Evolutionary conservation across 2,329 filamentous ascomycete genomes (phyloP).

Genomic region (Cladosporium austrohemisphaericum): DNA sequence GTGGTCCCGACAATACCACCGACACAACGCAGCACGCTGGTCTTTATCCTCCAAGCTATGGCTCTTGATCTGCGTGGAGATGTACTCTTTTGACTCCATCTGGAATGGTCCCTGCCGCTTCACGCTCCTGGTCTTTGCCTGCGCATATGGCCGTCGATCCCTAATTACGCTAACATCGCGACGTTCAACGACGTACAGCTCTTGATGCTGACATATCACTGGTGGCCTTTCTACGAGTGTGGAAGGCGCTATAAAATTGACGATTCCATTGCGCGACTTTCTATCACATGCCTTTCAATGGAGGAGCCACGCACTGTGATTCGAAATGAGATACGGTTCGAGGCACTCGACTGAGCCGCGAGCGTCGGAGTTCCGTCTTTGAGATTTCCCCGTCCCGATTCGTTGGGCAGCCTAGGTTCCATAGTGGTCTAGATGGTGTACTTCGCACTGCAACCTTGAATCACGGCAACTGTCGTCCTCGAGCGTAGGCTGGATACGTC

Average conservation of each 20-base stretch:
- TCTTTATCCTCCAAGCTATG: constrained; percentile 2
- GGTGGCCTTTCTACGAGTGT: constrained; percentile 9
- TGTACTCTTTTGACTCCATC: neutral
- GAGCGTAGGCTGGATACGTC: neutral
- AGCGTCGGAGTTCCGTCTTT: neutral
- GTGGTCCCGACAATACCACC: constrained; percentile 4
- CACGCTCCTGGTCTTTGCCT: constrained; percentile 4
- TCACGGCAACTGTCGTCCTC: neutral
- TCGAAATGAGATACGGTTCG: constrained; percentile 1
- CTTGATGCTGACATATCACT: neutral
- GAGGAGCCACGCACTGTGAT: neutral
- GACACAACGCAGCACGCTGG: neutral
- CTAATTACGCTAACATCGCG: neutral
- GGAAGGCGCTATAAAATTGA: neutral
- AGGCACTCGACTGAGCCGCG: constrained; percentile 10
- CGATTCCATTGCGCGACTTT: constrained; percentile 1
- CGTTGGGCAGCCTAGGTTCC: neutral
- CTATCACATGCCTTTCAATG: neutral
- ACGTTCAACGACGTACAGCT: neutral
- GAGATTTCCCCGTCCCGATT: neutral
- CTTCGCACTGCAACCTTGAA: neutral
- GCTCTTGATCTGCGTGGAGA: neutral
- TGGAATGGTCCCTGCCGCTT: neutral
- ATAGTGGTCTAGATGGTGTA: neutral
- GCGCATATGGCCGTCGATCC: neutral